phyloP scores from a whole-genome alignment of 2,329 filamentous ascomycete species.

The Botrytis elliptica region DNA sequence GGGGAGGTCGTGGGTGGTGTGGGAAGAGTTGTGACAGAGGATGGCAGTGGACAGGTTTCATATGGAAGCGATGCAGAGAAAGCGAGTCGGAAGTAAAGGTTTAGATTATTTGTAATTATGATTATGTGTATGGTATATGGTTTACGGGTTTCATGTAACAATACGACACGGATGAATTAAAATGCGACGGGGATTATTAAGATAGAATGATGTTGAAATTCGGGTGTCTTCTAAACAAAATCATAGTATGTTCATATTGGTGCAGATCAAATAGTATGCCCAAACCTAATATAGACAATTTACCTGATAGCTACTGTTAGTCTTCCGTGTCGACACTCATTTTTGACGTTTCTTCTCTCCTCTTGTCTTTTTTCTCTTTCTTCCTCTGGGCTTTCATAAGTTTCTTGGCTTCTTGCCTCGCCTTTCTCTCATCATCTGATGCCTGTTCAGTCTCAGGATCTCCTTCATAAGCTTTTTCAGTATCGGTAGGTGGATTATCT shows the following conservation, averaged over 20 bases:
- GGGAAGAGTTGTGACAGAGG: conserved; percentile 28
- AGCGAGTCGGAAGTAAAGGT: conserved; percentile 5
- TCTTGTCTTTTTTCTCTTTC: conserved; percentile 19
- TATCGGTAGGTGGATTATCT: background rate
- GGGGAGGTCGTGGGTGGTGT: conserved; percentile 31
- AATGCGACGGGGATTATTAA: background rate
- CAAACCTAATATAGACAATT: background rate
- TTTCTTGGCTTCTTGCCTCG: conserved; percentile 17
- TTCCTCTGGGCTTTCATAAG: conserved; percentile 14
- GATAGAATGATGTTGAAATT: background rate
- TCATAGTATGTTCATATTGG: background rate
- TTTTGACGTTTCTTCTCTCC: conserved; percentile 16
- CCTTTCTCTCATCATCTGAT: conserved; percentile 10
- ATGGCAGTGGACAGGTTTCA: conserved; percentile 17
- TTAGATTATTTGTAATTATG: background rate
- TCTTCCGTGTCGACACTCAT: conserved; percentile 16
- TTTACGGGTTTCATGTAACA: background rate
- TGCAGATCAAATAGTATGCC: conserved; percentile 2
- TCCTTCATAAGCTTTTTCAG: conserved; percentile 19
- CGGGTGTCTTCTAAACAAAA: background rate
- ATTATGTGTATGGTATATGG: background rate
- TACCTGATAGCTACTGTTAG: background rate
- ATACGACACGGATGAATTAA: background rate
- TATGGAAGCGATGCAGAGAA: conserved; percentile 21
- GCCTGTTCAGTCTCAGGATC: conserved; percentile 10